Base-by-base conservation (phyloP, 2,329 filamentous ascomycete species). In the Aureobasidium mangrovei region DNA sequence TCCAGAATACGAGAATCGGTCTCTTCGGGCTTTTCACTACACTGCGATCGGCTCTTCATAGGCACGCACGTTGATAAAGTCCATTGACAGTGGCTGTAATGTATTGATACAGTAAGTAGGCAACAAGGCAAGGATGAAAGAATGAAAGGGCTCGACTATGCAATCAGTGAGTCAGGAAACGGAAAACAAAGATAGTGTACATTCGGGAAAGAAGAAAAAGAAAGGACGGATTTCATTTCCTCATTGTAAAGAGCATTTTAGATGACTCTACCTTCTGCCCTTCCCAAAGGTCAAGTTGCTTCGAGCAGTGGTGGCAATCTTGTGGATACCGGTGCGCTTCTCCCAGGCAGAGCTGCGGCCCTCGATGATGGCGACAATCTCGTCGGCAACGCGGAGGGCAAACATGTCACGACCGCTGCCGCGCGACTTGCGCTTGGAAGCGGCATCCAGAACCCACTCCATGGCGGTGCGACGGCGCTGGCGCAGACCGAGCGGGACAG, bases 331-430 rank as follows among this genome's bases (percentile, higher is more conserved):
- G 60, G 79, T 77, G 62, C 93, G 79, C 76, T 82, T 85, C 40
- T 95, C 89, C 93, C 93, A 98, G 44, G 89, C 84, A 27, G 72
- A 67, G 60, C 89, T 94, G 63, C 81, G 81, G 32, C 93, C 93
- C 76, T 97, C 91, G 7, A 94, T 84, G 28, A 97, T 86, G 35
- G 85, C 80, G 53, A 97, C 78, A 57, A 97, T 75, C 77, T 96
- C 91, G 66, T 91, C 85, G 1, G 88, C 90, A 58, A 97, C 79
- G 54, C 87, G 79, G 63, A 85, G 77, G 8, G 89, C 85, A 65
- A 95, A 86, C 69, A 84, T 82, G 59, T 79, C 79, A 56, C 80
- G 80, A 6, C 87, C 87, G 64, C 82, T 86, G 24, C 85, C 86
- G 61, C 78, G 77, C 60, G 84, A 86, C 59, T 80, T 81, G 72